Evolutionary conservation across 805 yeast species (phyloP), one percentile per base, ranked within the genome.

Genomic region (Metschnikowia picachoensis): DNA sequence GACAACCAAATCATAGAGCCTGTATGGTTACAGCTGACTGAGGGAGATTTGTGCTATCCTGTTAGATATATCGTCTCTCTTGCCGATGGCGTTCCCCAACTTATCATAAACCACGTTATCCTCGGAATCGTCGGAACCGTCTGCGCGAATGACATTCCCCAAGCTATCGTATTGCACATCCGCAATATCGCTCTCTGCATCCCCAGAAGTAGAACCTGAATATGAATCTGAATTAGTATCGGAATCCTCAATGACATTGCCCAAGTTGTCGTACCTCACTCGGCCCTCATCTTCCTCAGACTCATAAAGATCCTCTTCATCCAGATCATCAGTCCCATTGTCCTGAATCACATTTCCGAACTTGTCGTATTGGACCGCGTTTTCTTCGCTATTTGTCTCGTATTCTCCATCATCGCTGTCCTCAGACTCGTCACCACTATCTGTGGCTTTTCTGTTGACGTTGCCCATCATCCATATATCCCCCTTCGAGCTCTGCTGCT

Each of bases 391-490:
- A n/a, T 47, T 38, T 3, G 50, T 58, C 8, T 53, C 56, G 4
- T 57, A 60, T 12, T 47, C 53, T 6, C 51, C 38, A 11, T 41
- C 63, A 10, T 46, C 58, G 16, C 50, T 59, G 25, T 20, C 25
- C 3, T 47, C 56, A 3, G 50, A 58, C 10, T 50, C 57, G 8
- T 44, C 53, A 1, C 46, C 50, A 3, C 44, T 44, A 39, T 52
- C 40, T 46, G 40, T 43, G 39, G 49, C 17, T 43, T 41, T 45
- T 50, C 84, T 78, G 53, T 88, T 88, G 3, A 85, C 83, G 56
- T 86, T 87, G 0, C 95, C 95, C 69, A 80, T 76, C 65, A 77
- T 69, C 95, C 95, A 87, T 5, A 85, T 64, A 63, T 87, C 96
- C 14, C 70, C 80, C 9, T 66, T 75, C 17, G 68, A 70, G 3